Conservation (phyloP, 805 yeast species). For the Candida odintsovae region DNA sequence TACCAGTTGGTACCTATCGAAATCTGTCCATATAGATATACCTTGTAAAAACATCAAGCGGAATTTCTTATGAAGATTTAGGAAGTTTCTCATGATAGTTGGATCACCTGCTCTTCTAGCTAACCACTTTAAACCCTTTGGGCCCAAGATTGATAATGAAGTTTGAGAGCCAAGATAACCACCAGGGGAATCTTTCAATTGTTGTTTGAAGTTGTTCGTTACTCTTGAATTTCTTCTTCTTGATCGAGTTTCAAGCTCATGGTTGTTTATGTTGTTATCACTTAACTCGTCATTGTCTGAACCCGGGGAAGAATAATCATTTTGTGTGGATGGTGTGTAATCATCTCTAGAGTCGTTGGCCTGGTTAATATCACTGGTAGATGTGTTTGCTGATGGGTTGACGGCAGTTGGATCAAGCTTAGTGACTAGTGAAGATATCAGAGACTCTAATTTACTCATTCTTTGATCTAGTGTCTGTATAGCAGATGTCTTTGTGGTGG, state of each 20-base stretch:
- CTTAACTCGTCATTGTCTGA: neutral
- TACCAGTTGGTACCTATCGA: constrained; percentile 19
- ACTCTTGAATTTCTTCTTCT: constrained; percentile 1
- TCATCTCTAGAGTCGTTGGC: neutral
- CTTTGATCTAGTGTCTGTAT: constrained; percentile 22
- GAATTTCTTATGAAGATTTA: constrained; percentile 16
- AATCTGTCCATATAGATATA: constrained; percentile 28
- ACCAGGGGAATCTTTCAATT: constrained; percentile 5
- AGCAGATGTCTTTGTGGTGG: neutral
- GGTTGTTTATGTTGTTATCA: neutral
- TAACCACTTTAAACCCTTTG: constrained; percentile 37
- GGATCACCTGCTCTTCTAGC: constrained; percentile 16
- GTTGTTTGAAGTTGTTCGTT: neutral
- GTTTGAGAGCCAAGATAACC: constrained; percentile 21
- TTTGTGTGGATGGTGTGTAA: constrained; percentile 1
- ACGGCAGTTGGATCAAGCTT: constrained; percentile 12
- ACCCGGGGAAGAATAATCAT: neutral
- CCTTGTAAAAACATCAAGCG: constrained; percentile 15
- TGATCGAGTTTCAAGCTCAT: neutral
- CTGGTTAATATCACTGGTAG: neutral
- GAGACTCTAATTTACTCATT: constrained; percentile 28
- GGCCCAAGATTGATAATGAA: constrained; percentile 34
- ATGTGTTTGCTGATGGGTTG: neutral
- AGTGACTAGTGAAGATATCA: constrained; percentile 25
- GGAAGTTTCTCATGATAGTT: constrained; percentile 17